Base-by-base conservation (phyloP, 2,329 filamentous ascomycete species). In the Sporothrix pseudoabietina region DNA sequence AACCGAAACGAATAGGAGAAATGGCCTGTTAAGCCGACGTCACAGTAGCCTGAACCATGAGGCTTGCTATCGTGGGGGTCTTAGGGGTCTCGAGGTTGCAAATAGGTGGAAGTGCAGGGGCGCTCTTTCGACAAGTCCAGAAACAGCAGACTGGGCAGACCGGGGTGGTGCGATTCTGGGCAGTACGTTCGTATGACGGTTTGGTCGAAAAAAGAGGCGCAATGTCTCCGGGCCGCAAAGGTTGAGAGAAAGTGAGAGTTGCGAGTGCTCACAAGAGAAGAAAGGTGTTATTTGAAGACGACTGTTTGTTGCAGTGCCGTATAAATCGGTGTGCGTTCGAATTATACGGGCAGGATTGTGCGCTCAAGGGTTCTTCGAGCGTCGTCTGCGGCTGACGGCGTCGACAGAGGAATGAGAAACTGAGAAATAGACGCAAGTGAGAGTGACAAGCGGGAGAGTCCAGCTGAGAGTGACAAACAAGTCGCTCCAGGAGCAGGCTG, bases 21-120 rank as follows among this genome's bases (percentile, higher is more conserved):
- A 69, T 65, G 73, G 73, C 59, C 59, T 69, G 57, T 69, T 16
- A 73, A 73, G 71, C 59, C 73, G 73, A 74, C 70, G 73, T 72
- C 73, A 70, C 71, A 71, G 49, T 68, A 19, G 35, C 63, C 65
- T 54, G 71, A 49, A 66, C 71, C 66, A 74, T 72, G 71, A 32
- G 73, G 52, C 26, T 65, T 32, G 52, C 44, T 65, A 35, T 68
- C 55, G 30, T 32, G 47, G 59, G 59, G 26, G 35, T 47, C 6
- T 16, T 71, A 30, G 14, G 54, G 59, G 52, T 63, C 44, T 30
- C 26, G 49, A 22, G 35, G 59, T 55, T 63, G 39, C 41, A 47
- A 47, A 66, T 66, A 41, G 49, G 57, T 69, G 47, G 49, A 63
- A 69, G 59, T 26, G 65, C 47, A 71, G 59, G 57, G 68, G 69